phyloP scores from a whole-genome alignment of 805 yeast genomes.

The Nakazawaea ernobii region DNA sequence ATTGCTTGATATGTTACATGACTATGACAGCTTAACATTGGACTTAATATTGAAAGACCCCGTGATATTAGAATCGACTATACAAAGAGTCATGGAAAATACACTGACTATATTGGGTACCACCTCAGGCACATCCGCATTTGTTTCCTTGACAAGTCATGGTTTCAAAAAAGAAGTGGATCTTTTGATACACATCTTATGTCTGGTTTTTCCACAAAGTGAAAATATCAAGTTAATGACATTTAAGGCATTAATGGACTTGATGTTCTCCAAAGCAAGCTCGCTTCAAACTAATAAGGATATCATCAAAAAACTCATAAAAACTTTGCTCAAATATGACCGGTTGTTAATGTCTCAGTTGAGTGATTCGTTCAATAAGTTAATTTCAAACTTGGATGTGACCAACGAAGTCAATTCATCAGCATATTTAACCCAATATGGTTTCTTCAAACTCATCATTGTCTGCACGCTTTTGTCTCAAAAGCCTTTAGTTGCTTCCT shows the following conservation, averaged over 20 bases:
- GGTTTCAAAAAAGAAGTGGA: neutral
- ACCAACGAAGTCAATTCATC: neutral
- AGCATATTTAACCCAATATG: conserved; percentile 4
- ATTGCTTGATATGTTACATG: neutral
- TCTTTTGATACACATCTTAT: neutral
- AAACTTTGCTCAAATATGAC: neutral
- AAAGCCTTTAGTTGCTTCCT: conserved; percentile 5
- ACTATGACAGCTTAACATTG: neutral
- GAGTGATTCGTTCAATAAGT: neutral
- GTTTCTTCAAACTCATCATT: conserved; percentile 5
- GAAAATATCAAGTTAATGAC: conserved; percentile 2
- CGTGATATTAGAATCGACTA: conserved; percentile 4
- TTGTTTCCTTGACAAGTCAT: neutral
- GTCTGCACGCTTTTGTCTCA: neutral
- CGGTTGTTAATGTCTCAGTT: neutral
- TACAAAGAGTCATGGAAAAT: neutral
- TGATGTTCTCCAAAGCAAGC: neutral
- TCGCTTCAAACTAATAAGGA: neutral
- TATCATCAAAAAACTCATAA: neutral
- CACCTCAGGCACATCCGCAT: neutral
- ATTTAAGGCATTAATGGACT: conserved; percentile 1
- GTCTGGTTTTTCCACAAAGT: neutral
- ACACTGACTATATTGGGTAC: neutral
- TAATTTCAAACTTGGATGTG: neutral
- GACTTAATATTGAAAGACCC: conserved; percentile 1